Base-by-base conservation (phyloP, 2,329 filamentous ascomycete genomes). In the Ambrosiella xylebori region DNA sequence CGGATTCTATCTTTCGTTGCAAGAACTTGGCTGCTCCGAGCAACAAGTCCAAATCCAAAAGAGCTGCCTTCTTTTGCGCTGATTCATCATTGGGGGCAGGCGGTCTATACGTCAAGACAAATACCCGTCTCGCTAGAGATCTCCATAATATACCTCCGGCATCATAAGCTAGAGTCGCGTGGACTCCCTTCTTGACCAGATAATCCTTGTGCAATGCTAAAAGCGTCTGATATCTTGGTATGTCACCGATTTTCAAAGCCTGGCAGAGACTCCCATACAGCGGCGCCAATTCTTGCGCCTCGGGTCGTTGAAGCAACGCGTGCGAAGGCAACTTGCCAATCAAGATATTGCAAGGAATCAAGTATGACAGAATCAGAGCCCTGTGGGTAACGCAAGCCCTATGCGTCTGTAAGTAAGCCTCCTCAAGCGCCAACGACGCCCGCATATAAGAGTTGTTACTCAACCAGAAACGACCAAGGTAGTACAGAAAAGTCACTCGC, bases 401-500 rank as follows among this genome's bases (percentile, higher is more conserved):
- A 1, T 76, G 77, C 0, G 76, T 80, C 68, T 94, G 84, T 55
- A 83, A 72, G 69, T 95, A 96, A 2, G 91, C 88, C 35, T 83
- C 77, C 65, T 94, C 80, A 6, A 96, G 74, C 40, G 85, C 88
- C 54, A 81, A 74, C 56, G 84, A 80, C 0, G 90, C 88, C 35
- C 86, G 82, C 61, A 80, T 81, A 69, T 88, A 95, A 66, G 95
- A 84, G 63, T 82, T 85, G 68, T 88, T 90, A 62, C 86, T 82
- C 68, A 95, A 88, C 66, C 90, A 82, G 70, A 91, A 96, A 60
- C 89, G 84, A 15, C 91, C 91, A 5, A 97, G 82, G 67, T 95
- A 95, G 72, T 95, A 96, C 12, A 97, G 82, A 65, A 90, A 97
- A 2, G 89, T 95, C 55, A 95, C 88, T 54, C 89, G 81, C 67